A percentile compares a stretch with the other conserved stretches of the same genome.
These are phyloP conservation scores for Trichoderma orchidacearum DNA, from an alignment of 495 filamentous ascomycete genomes.

Conservation along the genomic window DNA sequence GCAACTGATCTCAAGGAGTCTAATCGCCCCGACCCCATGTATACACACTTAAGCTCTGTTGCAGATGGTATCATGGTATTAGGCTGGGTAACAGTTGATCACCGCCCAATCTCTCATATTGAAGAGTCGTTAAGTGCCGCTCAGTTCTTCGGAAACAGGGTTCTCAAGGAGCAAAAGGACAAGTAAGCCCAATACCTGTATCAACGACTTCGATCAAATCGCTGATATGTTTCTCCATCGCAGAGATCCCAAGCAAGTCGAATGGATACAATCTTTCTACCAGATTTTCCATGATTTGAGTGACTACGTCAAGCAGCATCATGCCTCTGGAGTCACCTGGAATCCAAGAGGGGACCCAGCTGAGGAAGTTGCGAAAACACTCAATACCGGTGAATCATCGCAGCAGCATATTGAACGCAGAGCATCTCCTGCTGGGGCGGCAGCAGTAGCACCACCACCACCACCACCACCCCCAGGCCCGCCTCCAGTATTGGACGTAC, in stretches of 20 bases:
- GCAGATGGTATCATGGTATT: conserved; percentile 76
- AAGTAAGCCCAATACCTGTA: conserved; percentile 37
- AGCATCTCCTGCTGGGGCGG: conserved; percentile 26
- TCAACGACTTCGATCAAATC: neutral
- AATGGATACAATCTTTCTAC: conserved; percentile 83
- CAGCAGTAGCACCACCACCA: conserved; percentile 53
- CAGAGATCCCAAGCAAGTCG: conserved; percentile 63
- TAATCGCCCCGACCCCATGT: conserved; percentile 54
- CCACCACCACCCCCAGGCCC: conserved; percentile 61
- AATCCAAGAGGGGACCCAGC: conserved; percentile 70
- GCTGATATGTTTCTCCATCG: neutral
- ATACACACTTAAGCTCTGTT: conserved; percentile 73
- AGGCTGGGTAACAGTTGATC: conserved; percentile 70
- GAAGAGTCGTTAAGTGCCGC: conserved; percentile 63
- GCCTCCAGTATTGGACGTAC: conserved; percentile 35
- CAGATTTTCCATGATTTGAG: conserved; percentile 67
- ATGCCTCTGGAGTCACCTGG: conserved; percentile 70
- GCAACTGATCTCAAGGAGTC: conserved; percentile 67
- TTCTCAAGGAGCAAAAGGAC: conserved; percentile 79
- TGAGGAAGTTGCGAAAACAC: conserved; percentile 45
- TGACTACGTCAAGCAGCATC: conserved; percentile 71
- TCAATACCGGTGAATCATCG: conserved; percentile 21
- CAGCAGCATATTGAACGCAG: conserved; percentile 1
- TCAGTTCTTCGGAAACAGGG: conserved; percentile 83
- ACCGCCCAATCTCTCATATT: conserved; percentile 70